Conservation (phyloP, 2,329 filamentous ascomycete species). For the Raffaelea ambrosiae region DNA sequence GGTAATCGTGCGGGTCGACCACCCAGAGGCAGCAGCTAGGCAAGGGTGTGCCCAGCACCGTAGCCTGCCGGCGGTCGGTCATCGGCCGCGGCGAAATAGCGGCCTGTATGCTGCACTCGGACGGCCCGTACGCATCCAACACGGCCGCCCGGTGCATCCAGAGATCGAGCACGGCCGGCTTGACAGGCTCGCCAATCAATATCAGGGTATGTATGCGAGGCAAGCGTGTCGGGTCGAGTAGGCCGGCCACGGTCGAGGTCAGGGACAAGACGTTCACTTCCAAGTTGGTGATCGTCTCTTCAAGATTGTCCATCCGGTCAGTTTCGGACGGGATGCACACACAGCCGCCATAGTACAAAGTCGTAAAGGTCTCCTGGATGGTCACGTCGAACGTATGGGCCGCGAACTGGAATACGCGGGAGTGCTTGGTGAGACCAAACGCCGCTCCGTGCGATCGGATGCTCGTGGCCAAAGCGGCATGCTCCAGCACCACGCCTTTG, state of each 20-base stretch:
- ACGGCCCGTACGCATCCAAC: conserved; percentile 41
- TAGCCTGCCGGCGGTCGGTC: conserved; percentile 36
- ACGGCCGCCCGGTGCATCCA: conserved; percentile 40
- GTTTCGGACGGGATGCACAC: conserved; percentile 41
- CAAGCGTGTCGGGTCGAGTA: conserved; percentile 38
- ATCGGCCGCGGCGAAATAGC: conserved; percentile 35
- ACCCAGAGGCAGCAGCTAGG: too few relatives aligned
- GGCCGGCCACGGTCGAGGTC: conserved; percentile 28
- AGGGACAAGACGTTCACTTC: conserved; percentile 31
- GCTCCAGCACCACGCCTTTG: conserved; percentile 51
- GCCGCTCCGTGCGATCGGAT: conserved; percentile 23
- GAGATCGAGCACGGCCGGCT: conserved; percentile 31
- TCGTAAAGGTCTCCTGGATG: conserved; percentile 44
- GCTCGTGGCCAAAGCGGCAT: conserved; percentile 46
- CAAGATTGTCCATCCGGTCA: neutral
- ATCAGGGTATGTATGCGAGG: conserved; percentile 32
- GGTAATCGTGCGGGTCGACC: conserved; percentile 42
- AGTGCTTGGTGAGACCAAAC: conserved; percentile 42
- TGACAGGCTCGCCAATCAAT: conserved; percentile 26
- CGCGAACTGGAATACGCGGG: conserved; percentile 42
- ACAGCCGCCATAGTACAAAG: conserved; percentile 47
- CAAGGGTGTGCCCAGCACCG: too few relatives aligned
- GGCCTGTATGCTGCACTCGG: conserved; percentile 35
- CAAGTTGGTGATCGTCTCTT: neutral
- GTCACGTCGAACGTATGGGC: conserved; percentile 49